phyloP scores from a whole-genome alignment of 768 basidiomycete genomes.

The Leccinum subgranulosum region DNA sequence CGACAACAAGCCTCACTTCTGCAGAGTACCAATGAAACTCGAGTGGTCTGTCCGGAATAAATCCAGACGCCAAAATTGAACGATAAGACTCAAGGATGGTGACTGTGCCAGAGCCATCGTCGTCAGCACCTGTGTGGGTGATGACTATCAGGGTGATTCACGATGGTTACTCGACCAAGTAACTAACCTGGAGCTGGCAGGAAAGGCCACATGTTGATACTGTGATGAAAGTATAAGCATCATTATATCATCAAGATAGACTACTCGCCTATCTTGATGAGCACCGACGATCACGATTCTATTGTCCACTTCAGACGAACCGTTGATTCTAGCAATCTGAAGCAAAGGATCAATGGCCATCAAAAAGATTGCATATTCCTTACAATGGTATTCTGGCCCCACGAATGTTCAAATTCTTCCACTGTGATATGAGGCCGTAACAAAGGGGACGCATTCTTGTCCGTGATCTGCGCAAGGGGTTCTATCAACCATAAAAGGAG shows the following conservation, averaged over 20 bases:
- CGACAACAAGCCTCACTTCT: constrained; percentile 27
- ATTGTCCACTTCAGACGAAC: constrained; percentile 59
- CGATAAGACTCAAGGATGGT: constrained; percentile 45
- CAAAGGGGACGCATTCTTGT: constrained; percentile 53
- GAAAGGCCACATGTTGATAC: constrained; percentile 78
- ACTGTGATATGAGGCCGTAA: constrained; percentile 59
- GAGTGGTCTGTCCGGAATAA: constrained; percentile 39
- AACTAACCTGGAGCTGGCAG: constrained; percentile 66
- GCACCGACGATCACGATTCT: constrained; percentile 70
- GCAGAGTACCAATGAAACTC: constrained; percentile 52
- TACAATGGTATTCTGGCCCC: constrained; percentile 84
- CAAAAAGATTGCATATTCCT: constrained; percentile 19
- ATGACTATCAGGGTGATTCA: neutral
- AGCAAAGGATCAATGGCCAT: constrained; percentile 1
- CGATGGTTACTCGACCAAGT: neutral
- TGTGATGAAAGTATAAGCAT: constrained; percentile 20
- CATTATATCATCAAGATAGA: neutral
- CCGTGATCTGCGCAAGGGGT: constrained; percentile 51
- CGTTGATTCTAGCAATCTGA: constrained; percentile 75
- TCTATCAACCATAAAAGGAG: constrained; percentile 1
- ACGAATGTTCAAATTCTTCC: constrained; percentile 71
- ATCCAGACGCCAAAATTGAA: constrained; percentile 39
- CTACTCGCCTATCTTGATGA: constrained; percentile 73
- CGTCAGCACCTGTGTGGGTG: constrained; percentile 35
- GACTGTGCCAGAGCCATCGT: constrained; percentile 44